Base-by-base conservation (phyloP, 495 filamentous ascomycete genomes). In the Penicillium tannophilum region DNA sequence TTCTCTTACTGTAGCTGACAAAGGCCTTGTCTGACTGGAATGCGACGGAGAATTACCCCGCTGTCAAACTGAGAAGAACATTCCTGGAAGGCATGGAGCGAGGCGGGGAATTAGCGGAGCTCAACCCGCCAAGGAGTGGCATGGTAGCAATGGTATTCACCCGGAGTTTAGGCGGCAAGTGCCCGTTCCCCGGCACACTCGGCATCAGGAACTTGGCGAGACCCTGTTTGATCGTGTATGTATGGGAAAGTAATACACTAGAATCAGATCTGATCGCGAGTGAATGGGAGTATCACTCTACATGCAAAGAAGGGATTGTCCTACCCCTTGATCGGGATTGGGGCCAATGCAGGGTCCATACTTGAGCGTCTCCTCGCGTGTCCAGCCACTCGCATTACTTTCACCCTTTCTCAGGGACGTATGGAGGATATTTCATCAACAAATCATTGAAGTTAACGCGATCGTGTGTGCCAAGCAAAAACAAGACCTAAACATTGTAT, bases 121-220 rank as follows among this genome's bases (percentile, higher is more conserved):
- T 20, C 24, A 20, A 35, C 41, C n/a, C 5, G 33, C 14, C 43
- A 36, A 42, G 24, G 30, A 45, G 60, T 57, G 55, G 44, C 45
- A 53, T 41, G 55, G 41, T 50, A 36, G 47, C 19, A 48, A 19
- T 46, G 44, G 31, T 16, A 23, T 54, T 36, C 17, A n/a, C 47
- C 47, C 64, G 61, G 64, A 47, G 52, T 64, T 64, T 60, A 63
- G 42, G 53, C 61, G 61, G 45, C n/a, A 17, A 46, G 33, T 56
- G 42, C 20, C 14, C 6, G 3, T n/a, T 23, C 54, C 24, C 8
- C 39, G 39, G 17, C 9, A 33, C 11, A 52, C 31, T 39, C 12
- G 50, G 39, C 39, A 41, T 36, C 33, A 3, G 16, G n/a, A 16
- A 4, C n/a, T 41, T 6, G 39, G 16, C 39, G 4, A 41, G 14